Percentiles rank a stretch among this genome's conserved stretches.
Conservation (phyloP, 31 red algal genomes). For the Asparagopsis taxiformis region DNA sequence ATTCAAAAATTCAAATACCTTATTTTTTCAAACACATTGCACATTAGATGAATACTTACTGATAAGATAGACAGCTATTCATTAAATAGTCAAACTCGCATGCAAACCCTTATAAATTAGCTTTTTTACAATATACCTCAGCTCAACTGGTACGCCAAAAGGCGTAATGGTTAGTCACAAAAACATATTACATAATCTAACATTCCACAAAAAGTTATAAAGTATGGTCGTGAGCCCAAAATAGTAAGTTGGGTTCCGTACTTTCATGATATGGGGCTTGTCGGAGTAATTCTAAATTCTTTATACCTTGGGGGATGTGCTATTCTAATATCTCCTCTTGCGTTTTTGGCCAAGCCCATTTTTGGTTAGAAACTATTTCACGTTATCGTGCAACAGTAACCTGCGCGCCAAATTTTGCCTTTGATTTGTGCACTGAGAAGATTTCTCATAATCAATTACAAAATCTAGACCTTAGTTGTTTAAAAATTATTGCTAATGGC, state of each 20-base stretch:
- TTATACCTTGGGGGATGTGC: conserved; percentile 10
- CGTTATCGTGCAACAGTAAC: neutral
- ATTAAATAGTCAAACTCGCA: neutral
- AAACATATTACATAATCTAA: conserved; percentile 7
- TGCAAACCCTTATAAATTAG: neutral
- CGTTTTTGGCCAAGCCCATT: conserved; percentile 7
- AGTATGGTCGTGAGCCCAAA: neutral
- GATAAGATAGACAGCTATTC: neutral
- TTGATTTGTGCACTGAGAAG: neutral
- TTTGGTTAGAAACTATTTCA: conserved; percentile 12
- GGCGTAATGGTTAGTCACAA: conserved; percentile 23
- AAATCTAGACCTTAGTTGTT: neutral
- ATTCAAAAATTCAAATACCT: neutral
- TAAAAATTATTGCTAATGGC: neutral
- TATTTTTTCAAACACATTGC: too few relatives aligned
- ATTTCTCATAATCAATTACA: neutral
- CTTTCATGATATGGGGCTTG: conserved; percentile 17
- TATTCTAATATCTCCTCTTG: conserved; percentile 1
- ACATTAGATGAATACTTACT: too few relatives aligned
- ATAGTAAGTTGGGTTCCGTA: conserved; percentile 8
- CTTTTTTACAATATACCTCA: conserved; percentile 19
- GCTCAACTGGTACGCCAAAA: conserved; percentile 7
- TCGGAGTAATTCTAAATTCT: neutral
- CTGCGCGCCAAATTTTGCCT: conserved; percentile 20
- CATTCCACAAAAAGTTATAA: neutral